Base-by-base conservation (phyloP, 345 rosid species). In the Gossypium anomalum region DNA sequence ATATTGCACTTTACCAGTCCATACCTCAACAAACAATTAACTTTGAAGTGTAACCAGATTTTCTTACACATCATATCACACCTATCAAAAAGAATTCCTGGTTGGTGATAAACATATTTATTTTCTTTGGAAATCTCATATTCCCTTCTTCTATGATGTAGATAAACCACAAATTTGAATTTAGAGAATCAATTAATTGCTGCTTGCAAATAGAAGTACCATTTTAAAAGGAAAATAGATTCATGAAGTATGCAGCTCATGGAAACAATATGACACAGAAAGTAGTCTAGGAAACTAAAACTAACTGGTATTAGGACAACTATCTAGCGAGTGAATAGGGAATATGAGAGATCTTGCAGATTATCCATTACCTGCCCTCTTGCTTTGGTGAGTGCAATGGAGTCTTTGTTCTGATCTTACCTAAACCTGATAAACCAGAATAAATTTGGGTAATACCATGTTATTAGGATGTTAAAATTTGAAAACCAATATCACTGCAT, bases 381-480 rank as follows among this genome's bases (percentile, higher is more conserved):
- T 79, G 85, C 47, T 52, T 86, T 22, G 91, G 97, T 66, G 95
- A 88, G 68, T 75, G 84, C 19, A 58, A 65, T 17, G 98, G 94
- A 77, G 98, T 93, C 78, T 83, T 80, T 62, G 89, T 67, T 69
- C 81, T 87, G 73, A 91, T 83, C 81, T 80, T 85, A 68, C 98
- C 98, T 78, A 93, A 82, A 72, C 98, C 97, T 91, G 85, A 82
- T 75, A 64, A 61, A 19, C 59, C 71, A 81, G 67, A 13, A 76
- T 16, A 70, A 12, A 38, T 41, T 41, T 57, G 7, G 13, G 16
- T 20, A 57, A 34, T 68, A 34, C 12, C 27, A 20, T 71, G 44
- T 19, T 70, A n/a, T 53, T 51, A 71, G 27, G 20, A 71, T n/a
- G 9, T 53, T 73, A 29, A 53, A 58, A 51, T 22, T 53, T 73